phyloP scores from a whole-genome alignment of 306 rosid species.

The Glycine latifolia region DNA sequence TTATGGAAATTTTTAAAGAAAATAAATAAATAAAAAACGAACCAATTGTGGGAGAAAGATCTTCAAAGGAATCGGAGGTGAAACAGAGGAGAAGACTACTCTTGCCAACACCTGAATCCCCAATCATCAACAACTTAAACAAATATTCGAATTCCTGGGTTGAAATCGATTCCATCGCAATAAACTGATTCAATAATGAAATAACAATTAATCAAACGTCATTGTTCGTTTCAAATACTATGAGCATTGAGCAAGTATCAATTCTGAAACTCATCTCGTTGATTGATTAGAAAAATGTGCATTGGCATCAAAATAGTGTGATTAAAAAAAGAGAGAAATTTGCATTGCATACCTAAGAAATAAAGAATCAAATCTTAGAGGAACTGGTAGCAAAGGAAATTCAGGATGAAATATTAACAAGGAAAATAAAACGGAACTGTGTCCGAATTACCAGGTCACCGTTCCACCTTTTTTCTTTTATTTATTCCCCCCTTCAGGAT shows the following conservation, averaged over 20 bases:
- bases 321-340: neutral
- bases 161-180: conserved; percentile 68
- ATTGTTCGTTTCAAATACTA: neutral
- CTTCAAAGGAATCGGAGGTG: conserved; percentile 79
- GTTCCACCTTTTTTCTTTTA: conserved; percentile 10
- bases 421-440: conserved; percentile 35
- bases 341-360: conserved; percentile 36
- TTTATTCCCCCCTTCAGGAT: neutral
- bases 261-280: conserved; percentile 29
- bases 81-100: conserved; percentile 93
- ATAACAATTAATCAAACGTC: conserved; percentile 20
- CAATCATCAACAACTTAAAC: conserved; percentile 93
- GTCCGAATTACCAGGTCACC: conserved; percentile 46
- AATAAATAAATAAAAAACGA: neutral
- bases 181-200: conserved; percentile 37
- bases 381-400: conserved; percentile 10
- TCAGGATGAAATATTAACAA: neutral
- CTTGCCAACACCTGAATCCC: conserved; percentile 96
- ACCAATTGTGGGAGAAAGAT: conserved; percentile 95
- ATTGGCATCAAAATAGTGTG: no score
- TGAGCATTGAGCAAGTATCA: neutral
- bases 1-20: no score
- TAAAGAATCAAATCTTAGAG: conserved; percentile 34
- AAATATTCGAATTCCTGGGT: conserved; percentile 82
- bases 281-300: neutral